Evolutionary conservation across 2,329 filamentous ascomycete genomes (phyloP).

Genomic region (Aspergillus cejpii): DNA sequence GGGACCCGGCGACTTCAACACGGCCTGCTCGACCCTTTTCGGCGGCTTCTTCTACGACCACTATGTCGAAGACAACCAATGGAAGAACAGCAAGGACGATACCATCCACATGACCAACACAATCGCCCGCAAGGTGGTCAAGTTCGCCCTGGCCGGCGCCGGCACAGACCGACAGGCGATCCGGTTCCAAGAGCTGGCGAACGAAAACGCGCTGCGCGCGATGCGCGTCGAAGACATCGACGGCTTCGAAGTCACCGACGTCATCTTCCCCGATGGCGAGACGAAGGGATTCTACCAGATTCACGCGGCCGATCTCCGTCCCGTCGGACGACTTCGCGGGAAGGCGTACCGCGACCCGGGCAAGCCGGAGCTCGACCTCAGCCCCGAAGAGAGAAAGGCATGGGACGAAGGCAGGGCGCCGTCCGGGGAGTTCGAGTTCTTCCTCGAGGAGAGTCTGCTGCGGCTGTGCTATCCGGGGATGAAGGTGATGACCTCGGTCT

Average conservation of each 20-base stretch:
- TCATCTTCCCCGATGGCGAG: conserved; percentile 45
- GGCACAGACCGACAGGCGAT: conserved; percentile 37
- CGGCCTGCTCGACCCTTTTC: conserved; percentile 64
- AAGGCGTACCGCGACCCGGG: conserved; percentile 45
- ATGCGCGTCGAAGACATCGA: conserved; percentile 45
- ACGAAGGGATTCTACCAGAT: conserved; percentile 45
- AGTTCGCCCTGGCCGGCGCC: conserved; percentile 45
- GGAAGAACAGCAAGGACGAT: conserved; percentile 32
- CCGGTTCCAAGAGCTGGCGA: conserved; percentile 35
- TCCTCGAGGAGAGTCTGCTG: conserved; percentile 60
- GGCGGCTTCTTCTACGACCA: conserved; percentile 47
- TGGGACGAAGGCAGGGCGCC: conserved; percentile 18
- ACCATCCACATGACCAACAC: conserved; percentile 39
- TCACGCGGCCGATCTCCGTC: conserved; percentile 40
- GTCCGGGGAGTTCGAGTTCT: conserved; percentile 48
- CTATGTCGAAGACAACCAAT: conserved; percentile 39
- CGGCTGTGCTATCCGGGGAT: conserved; percentile 57
- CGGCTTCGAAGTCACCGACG: conserved; percentile 54
- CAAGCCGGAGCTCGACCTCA: conserved; percentile 35
- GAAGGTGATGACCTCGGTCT: conserved; percentile 53
- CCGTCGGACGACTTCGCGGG: conserved; percentile 50
- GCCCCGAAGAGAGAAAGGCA: conserved; percentile 26
- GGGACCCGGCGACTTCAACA: conserved; percentile 74
- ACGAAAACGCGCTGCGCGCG: conserved; percentile 36
- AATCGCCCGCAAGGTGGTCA: conserved; percentile 47